A percentile compares a stretch with the other conserved stretches of the same genome.
These are phyloP conservation scores for Dictyostelium brefeldianum DNA, from an alignment of 78 protist species.

Conservation along the genomic window DNA sequence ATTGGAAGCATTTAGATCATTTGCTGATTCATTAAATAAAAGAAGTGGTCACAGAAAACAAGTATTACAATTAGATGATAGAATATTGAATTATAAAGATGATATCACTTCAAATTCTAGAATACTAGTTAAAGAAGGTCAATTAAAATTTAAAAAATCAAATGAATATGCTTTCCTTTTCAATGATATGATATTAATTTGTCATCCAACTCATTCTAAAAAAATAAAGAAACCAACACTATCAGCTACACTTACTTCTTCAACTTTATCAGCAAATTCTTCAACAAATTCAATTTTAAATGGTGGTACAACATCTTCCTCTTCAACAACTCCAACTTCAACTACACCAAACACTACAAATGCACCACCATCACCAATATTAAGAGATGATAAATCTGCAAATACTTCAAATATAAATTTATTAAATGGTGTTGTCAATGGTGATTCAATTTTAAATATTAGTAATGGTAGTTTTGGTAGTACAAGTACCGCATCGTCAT, in stretches of 20 bases:
- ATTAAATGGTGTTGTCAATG: not conserved
- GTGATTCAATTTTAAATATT: not conserved
- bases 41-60: slow-evolving; percentile 27
- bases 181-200: slow-evolving; percentile 56
- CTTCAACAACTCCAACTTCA: not conserved
- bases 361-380: not conserved
- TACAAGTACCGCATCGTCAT: not conserved
- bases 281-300: too few relatives aligned
- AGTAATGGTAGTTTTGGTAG: not conserved
- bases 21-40: slow-evolving; percentile 60
- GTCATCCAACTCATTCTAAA: slow-evolving; percentile 64
- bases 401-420: not conserved
- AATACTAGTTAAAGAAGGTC: slow-evolving; percentile 58
- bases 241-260: not conserved
- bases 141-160: slow-evolving; percentile 52
- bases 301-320: not conserved
- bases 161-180: slow-evolving; percentile 53
- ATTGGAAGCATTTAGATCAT: slow-evolving; percentile 52
- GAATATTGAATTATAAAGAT: slow-evolving; percentile 52
- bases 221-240: slow-evolving; percentile 1
- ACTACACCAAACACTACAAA: not conserved
- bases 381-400: not conserved
- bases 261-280: not conserved
- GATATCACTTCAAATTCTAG: slow-evolving; percentile 48
- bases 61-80: slow-evolving; percentile 51